Conservation (phyloP, 352 stramenopile species). For the Pythium aquatile region DNA sequence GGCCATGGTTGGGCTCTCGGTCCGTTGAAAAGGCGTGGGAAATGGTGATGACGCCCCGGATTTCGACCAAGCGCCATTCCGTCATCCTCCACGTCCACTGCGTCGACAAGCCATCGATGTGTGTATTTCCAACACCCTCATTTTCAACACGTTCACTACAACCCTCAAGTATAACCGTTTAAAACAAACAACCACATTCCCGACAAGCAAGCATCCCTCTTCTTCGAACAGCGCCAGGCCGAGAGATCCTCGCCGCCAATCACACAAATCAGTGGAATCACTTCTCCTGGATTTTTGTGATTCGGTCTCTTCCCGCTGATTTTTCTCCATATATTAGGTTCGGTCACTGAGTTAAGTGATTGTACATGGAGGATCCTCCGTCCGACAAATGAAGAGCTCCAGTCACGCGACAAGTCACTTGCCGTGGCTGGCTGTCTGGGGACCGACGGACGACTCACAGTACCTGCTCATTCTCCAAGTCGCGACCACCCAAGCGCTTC, state of each 20-base stretch:
- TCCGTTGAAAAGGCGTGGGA: neutral
- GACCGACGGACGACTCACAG: neutral
- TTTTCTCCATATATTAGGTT: neutral
- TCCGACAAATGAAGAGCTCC: neutral
- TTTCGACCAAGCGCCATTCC: neutral
- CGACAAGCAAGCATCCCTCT: neutral
- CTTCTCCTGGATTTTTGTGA: neutral
- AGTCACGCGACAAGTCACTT: slow-evolving; percentile 3
- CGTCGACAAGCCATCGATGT: neutral
- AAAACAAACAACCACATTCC: neutral
- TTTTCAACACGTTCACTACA: neutral
- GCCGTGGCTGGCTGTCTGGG: neutral
- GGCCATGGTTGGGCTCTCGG: too few species aligned
- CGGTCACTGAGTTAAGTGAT: neutral
- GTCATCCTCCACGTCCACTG: neutral
- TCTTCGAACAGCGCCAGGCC: neutral
- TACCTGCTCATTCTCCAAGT: neutral
- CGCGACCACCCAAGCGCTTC: neutral
- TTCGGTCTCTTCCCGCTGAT: neutral
- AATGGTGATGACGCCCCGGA: neutral
- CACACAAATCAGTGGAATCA: neutral
- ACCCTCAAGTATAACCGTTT: neutral
- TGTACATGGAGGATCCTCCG: neutral
- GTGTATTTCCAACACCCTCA: neutral
- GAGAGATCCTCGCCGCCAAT: neutral